These are phyloP conservation scores for Starmera quercuum DNA, from an alignment of 805 yeast genomes.

Conservation along the genomic window DNA sequence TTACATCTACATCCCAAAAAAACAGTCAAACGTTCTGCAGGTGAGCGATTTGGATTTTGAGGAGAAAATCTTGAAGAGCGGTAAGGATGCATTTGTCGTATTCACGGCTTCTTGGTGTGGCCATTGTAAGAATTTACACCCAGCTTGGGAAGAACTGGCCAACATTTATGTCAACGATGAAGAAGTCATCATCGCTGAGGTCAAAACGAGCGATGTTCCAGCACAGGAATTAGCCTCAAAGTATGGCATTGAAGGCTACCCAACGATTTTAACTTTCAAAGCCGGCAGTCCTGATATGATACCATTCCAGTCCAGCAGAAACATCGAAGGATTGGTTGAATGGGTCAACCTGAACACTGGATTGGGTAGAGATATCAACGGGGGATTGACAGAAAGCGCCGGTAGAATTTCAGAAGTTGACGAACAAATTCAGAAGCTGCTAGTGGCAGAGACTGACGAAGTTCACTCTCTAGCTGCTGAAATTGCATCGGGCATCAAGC, in stretches of 20 bases:
- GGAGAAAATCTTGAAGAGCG: constrained; percentile 21
- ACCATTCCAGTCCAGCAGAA: constrained; percentile 30
- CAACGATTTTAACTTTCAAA: constrained; percentile 42
- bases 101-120: constrained; percentile 52
- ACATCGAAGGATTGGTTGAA: constrained; percentile 41
- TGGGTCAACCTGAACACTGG: constrained; percentile 39
- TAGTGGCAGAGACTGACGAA: constrained; percentile 15
- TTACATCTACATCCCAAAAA: constrained; percentile 19
- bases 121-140: constrained; percentile 41
- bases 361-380: constrained; percentile 27
- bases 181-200: constrained; percentile 34
- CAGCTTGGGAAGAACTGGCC: constrained; percentile 40
- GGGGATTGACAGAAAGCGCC: constrained; percentile 24
- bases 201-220: constrained; percentile 35
- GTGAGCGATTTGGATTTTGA: constrained; percentile 26
- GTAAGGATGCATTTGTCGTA: constrained; percentile 20
- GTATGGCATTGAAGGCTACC: constrained; percentile 38
- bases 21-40: constrained; percentile 16
- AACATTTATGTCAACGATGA: constrained; percentile 31
- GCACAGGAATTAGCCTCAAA: constrained; percentile 31
- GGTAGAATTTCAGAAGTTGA: constrained; percentile 26
- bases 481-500: constrained; percentile 18
- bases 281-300: constrained; percentile 25
- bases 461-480: constrained; percentile 22
- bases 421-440: constrained; percentile 19